Conservation (phyloP, 495 filamentous ascomycete species). For the Penicillium canariense region DNA sequence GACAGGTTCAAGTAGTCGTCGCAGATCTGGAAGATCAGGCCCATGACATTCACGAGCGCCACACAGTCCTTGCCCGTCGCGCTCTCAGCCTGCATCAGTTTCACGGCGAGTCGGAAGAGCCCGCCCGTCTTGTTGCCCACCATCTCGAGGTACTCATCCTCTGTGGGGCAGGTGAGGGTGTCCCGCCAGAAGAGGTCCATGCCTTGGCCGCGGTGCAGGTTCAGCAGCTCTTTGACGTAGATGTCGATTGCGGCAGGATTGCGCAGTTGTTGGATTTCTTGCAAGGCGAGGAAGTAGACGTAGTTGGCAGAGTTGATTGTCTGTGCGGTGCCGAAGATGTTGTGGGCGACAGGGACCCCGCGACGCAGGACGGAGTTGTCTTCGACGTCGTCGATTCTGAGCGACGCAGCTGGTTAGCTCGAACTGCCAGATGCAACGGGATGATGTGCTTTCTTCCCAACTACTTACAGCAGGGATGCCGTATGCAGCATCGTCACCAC, state of each 20-base stretch:
- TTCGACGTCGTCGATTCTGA: slow-evolving; percentile 84
- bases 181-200: slow-evolving; percentile 99
- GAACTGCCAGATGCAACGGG: too few species aligned
- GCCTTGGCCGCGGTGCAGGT: slow-evolving; percentile 93
- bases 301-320: slow-evolving; percentile 98
- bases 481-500: slow-evolving; percentile 95
- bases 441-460: neutral
- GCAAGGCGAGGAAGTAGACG: slow-evolving; percentile 87
- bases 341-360: slow-evolving; percentile 88
- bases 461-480: slow-evolving; percentile 70
- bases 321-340: slow-evolving; percentile 91
- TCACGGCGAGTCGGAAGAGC: slow-evolving; percentile 88
- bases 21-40: slow-evolving; percentile 92
- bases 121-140: slow-evolving; percentile 97
- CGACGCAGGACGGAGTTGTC: slow-evolving; percentile 81
- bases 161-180: slow-evolving; percentile 85
- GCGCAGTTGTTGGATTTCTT: slow-evolving; percentile 72
- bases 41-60: slow-evolving; percentile 83
- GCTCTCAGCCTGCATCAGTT: slow-evolving; percentile 94
- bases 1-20: slow-evolving; percentile 94
- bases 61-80: slow-evolving; percentile 64
- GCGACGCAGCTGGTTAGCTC: neutral
- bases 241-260: slow-evolving; percentile 71
- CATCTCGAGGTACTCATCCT: slow-evolving; percentile 99
- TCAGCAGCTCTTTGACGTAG: slow-evolving; percentile 84